Conservation (phyloP, 2,329 filamentous ascomycete species). For the Alternaria brassicae region DNA sequence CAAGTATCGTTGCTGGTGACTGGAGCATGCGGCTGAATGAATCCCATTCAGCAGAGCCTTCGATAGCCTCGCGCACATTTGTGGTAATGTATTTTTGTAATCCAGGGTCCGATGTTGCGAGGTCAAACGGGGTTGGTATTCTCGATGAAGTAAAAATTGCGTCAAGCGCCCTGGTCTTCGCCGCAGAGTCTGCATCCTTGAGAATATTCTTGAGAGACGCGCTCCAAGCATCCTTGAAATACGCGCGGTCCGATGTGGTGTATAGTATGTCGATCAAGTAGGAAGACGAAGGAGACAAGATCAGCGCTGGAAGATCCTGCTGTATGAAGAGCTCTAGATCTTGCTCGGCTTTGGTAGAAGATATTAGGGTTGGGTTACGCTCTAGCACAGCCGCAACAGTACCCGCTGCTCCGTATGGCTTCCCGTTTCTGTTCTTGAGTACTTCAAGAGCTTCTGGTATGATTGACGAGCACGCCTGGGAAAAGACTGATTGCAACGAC, state of each 20-base stretch:
- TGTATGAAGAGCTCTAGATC: slow-evolving; percentile 57
- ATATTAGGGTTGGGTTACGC: slow-evolving; percentile 52
- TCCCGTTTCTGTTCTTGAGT: slow-evolving; percentile 64
- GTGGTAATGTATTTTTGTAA: slow-evolving; percentile 47
- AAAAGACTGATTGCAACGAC: slow-evolving; percentile 26
- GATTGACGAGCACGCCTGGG: slow-evolving; percentile 52
- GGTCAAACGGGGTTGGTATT: slow-evolving; percentile 45
- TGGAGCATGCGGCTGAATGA: slow-evolving; percentile 48
- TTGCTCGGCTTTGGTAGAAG: slow-evolving; percentile 53
- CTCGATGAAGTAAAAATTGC: slow-evolving; percentile 46
- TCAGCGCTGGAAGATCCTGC: slow-evolving; percentile 63
- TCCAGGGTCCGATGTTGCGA: slow-evolving; percentile 45
- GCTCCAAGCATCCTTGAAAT: slow-evolving; percentile 44
- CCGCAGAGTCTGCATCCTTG: slow-evolving; percentile 35
- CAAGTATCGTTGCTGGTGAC: slow-evolving; percentile 42
- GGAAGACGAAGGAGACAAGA: slow-evolving; percentile 72
- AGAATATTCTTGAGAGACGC: slow-evolving; percentile 40
- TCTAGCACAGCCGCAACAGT: slow-evolving; percentile 62
- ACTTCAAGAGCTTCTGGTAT: slow-evolving; percentile 59
- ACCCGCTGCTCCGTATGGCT: slow-evolving; percentile 70
- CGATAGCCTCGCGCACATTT: slow-evolving; percentile 40
- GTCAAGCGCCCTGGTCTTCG: slow-evolving; percentile 39
- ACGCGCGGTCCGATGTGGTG: slow-evolving; percentile 46
- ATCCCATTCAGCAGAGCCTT: slow-evolving; percentile 46
- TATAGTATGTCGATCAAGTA: slow-evolving; percentile 72